A percentile compares a stretch with the other conserved stretches of the same genome.
phyloP scores from a whole-genome alignment of 1,284 basidiomycete species.

The Neonothopanus nambi region DNA sequence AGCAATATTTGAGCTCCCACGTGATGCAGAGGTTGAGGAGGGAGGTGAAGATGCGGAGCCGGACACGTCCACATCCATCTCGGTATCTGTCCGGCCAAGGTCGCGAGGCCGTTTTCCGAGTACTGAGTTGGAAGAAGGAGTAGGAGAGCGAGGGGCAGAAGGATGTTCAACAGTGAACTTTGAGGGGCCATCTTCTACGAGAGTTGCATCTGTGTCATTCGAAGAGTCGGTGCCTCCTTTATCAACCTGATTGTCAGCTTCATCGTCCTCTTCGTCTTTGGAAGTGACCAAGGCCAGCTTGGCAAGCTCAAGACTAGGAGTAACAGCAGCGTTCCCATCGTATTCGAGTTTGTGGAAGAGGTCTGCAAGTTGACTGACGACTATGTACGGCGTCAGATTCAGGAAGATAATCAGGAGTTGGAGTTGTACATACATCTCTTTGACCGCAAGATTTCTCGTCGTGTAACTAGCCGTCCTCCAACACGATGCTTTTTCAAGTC shows the following conservation, averaged over 20 bases:
- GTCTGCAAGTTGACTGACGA: conserved; percentile 75
- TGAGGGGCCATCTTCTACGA: conserved; percentile 67
- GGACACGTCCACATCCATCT: conserved; percentile 49
- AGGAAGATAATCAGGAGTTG: background rate
- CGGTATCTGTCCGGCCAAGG: conserved; percentile 36
- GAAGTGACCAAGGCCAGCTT: conserved; percentile 92
- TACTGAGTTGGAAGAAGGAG: conserved; percentile 50
- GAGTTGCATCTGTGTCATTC: conserved; percentile 80
- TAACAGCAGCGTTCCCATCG: conserved; percentile 67
- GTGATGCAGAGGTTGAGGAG: conserved; percentile 38
- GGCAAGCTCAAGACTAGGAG: conserved; percentile 83
- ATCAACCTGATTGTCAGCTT: conserved; percentile 36
- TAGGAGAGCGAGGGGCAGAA: conserved; percentile 28
- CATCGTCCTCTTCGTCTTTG: conserved; percentile 79
- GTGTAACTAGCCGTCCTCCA: conserved; percentile 81
- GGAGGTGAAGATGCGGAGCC: conserved; percentile 34
- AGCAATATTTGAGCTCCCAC: conserved; percentile 30
- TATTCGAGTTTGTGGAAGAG: conserved; percentile 81
- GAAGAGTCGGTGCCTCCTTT: conserved; percentile 75
- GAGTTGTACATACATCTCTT: conserved; percentile 68
- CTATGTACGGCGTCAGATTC: conserved; percentile 39
- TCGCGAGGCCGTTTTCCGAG: conserved; percentile 73
- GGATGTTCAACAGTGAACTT: conserved; percentile 21
- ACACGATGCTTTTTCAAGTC: conserved; percentile 81
- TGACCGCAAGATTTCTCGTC: conserved; percentile 79